Conservation (phyloP, 257 asterid species). For the Solanum medicagineum region DNA sequence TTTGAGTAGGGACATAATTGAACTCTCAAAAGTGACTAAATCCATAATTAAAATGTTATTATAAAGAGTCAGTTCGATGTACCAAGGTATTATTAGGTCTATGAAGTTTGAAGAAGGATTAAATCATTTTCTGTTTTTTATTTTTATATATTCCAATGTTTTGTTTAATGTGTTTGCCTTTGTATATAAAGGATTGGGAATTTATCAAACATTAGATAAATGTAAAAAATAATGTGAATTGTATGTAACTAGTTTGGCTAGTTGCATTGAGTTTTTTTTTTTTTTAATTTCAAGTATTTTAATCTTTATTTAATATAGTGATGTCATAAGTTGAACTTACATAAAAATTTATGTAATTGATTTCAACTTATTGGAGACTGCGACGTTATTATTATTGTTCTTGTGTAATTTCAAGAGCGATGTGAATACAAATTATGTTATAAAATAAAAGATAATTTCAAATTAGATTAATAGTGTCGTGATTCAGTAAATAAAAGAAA, state of each 20-base stretch:
- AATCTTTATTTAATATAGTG: neutral
- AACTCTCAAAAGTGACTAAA: conserved; percentile 21
- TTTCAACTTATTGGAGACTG: too few relatives aligned
- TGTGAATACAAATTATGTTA: too few relatives aligned
- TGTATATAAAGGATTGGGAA: neutral
- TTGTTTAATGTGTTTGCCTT: neutral
- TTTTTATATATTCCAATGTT: neutral
- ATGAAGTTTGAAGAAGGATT: neutral
- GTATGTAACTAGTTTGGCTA: neutral
- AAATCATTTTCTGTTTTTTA: neutral
- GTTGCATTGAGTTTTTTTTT: neutral
- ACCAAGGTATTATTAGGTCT: neutral
- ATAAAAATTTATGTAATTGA: too few relatives aligned
- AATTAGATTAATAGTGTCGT: too few relatives aligned
- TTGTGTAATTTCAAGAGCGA: too few relatives aligned
- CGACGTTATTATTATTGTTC: too few relatives aligned
- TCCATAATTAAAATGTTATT: conserved; percentile 17
- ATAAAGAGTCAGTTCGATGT: neutral
- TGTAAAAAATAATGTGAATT: neutral
- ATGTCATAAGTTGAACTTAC: neutral
- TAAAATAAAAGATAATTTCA: too few relatives aligned
- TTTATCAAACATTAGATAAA: neutral
- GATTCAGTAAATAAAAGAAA: too few relatives aligned
- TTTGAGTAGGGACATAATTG: conserved; percentile 4
- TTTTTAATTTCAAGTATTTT: neutral